phyloP scores from a whole-genome alignment of 768 basidiomycete species.

The Suillus occidentalis region DNA sequence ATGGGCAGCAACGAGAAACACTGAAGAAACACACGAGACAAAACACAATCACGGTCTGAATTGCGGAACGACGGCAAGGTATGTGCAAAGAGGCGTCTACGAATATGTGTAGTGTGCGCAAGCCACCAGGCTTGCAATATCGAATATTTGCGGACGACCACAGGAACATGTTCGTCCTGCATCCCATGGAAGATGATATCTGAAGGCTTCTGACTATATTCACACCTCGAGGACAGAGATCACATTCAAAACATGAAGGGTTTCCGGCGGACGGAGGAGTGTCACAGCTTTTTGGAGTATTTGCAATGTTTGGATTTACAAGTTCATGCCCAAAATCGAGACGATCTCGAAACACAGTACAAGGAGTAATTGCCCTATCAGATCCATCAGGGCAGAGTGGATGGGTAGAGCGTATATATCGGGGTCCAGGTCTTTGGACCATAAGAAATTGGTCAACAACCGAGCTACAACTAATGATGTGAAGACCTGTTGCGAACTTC shows the following conservation, averaged over 20 bases:
- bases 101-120: too few species aligned
- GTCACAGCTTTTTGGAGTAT: neutral
- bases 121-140: too few species aligned
- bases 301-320: conserved; percentile 7
- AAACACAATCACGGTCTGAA: too few species aligned
- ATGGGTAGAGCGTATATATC: conserved; percentile 94
- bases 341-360: conserved; percentile 75
- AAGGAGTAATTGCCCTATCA: conserved; percentile 78
- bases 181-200: neutral
- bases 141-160: too few species aligned
- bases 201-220: neutral
- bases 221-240: neutral
- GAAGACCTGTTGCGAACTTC: conserved; percentile 50
- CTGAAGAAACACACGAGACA: too few species aligned
- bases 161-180: neutral
- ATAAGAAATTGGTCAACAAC: conserved; percentile 70
- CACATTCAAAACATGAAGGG: neutral
- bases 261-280: too few species aligned
- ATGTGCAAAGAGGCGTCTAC: too few species aligned
- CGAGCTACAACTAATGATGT: conserved; percentile 70
- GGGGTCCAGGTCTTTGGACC: conserved; percentile 78
- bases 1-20: too few species aligned
- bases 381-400: conserved; percentile 86
- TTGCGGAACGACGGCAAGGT: too few species aligned
- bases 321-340: conserved; percentile 37